Conservation (phyloP, 768 basidiomycete genomes). For the Rhodotorula babjevae region DNA sequence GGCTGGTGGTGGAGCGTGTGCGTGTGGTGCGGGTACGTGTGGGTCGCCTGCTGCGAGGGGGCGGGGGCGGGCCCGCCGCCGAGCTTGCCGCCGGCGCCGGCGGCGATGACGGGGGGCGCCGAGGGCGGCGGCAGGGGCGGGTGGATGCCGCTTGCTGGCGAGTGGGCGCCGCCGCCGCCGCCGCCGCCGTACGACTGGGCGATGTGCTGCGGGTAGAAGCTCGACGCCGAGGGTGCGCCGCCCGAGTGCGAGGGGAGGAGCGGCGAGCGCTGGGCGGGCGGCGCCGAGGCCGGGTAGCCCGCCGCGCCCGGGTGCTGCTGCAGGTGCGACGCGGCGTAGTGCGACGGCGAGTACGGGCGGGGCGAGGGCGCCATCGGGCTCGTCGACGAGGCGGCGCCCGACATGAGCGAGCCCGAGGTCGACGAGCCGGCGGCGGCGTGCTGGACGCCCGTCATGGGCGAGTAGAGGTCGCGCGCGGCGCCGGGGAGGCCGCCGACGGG, state of each 20-base stretch:
- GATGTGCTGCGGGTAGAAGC: conserved; percentile 38
- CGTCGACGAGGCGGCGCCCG: not conserved
- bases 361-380: not conserved
- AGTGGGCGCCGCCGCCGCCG: not conserved
- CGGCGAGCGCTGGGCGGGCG: not conserved
- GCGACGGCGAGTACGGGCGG: conserved; percentile 19
- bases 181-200: conserved; percentile 12
- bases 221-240: not conserved
- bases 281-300: not conserved
- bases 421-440: not conserved
- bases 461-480: not conserved
- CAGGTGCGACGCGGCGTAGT: conserved; percentile 14
- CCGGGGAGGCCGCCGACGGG: not conserved
- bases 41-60: too few relatives aligned
- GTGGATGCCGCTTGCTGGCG: not conserved
- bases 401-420: conserved; percentile 2
- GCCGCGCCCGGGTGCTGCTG: too few relatives aligned
- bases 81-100: not conserved
- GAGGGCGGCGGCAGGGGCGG: conserved; percentile 4
- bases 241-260: not conserved
- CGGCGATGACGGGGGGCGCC: not conserved
- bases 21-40: not conserved
- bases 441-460: conserved; percentile 17
- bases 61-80: too few relatives aligned
- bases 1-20: not conserved